Conservation (phyloP, 352 stramenopile species). For the Globisporangium acanthophoron region DNA sequence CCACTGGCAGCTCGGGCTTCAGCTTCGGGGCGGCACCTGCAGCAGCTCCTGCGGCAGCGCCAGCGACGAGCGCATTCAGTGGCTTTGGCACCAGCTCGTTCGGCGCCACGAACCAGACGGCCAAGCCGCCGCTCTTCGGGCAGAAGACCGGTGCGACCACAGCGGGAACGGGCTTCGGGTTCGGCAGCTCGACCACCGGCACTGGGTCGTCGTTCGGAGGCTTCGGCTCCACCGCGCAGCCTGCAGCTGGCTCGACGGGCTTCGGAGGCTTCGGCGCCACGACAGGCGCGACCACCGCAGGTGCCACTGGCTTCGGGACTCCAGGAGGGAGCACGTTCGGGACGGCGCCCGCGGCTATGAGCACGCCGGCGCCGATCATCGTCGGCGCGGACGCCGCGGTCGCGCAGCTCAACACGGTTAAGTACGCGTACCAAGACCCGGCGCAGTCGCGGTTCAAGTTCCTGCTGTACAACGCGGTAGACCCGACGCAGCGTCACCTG, state of each 20-base stretch:
- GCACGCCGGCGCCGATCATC: slow-evolving; percentile 63
- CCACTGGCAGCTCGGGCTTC: slow-evolving; percentile 7
- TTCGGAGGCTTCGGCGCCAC: slow-evolving; percentile 25
- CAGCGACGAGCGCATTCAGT: slow-evolving; percentile 6
- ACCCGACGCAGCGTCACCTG: slow-evolving; percentile 73
- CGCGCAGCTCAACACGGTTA: slow-evolving; percentile 75
- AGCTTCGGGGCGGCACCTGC: slow-evolving; percentile 12
- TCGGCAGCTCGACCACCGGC: slow-evolving; percentile 15
- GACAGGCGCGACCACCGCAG: slow-evolving; percentile 23
- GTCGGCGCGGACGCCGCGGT: slow-evolving; percentile 67
- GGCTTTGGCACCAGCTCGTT: slow-evolving; percentile 15
- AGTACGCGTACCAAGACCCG: slow-evolving; percentile 79
- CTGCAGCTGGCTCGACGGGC: slow-evolving; percentile 6
- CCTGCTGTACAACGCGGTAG: slow-evolving; percentile 86
- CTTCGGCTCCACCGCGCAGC: slow-evolving; percentile 18
- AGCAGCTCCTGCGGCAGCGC: not conserved
- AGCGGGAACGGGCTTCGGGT: slow-evolving; percentile 28
- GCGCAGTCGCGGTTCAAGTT: slow-evolving; percentile 87
- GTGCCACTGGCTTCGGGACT: not conserved
- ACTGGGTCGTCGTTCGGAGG: slow-evolving; percentile 20
- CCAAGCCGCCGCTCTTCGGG: slow-evolving; percentile 49
- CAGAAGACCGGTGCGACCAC: slow-evolving; percentile 24
- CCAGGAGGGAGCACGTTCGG: slow-evolving; percentile 21
- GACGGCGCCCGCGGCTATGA: slow-evolving; percentile 25
- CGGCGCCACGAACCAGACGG: slow-evolving; percentile 13